Percentiles rank a stretch among this genome's conserved stretches.
phyloP scores from a whole-genome alignment of 352 stramenopile genomes.

The Chrysophaeum taylorii region DNA sequence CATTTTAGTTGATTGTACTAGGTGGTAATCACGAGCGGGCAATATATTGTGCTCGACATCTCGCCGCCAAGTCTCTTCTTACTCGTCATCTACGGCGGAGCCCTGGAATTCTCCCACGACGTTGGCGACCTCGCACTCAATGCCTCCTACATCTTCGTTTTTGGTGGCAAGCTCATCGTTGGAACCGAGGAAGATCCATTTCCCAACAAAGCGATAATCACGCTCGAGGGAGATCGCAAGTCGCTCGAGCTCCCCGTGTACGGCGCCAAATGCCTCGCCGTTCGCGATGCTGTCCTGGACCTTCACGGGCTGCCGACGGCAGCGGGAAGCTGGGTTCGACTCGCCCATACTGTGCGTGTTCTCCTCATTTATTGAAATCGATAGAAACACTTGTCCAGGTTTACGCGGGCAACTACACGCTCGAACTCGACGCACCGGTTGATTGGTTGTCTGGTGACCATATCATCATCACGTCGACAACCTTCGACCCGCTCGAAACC shows the following conservation, averaged over 20 bases:
- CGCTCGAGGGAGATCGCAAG: constrained; percentile 25
- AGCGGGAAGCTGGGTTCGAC: constrained; percentile 34
- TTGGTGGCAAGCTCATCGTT: constrained; percentile 32
- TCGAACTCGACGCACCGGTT: constrained; percentile 28
- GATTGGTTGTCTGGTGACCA: constrained; percentile 39
- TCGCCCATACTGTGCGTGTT: constrained; percentile 27
- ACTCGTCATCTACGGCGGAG: constrained; percentile 20
- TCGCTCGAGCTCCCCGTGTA: constrained; percentile 25
- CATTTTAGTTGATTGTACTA: too few relatives aligned
- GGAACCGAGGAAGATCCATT: constrained; percentile 33
- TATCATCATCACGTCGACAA: constrained; percentile 43
- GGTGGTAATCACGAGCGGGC: constrained; percentile 18
- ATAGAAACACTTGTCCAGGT: too few relatives aligned
- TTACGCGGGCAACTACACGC: constrained; percentile 23
- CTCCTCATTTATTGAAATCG: too few relatives aligned
- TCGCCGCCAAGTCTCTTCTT: constrained; percentile 16
- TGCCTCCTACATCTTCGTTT: constrained; percentile 22
- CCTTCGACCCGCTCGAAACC: constrained; percentile 43
- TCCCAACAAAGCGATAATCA: constrained; percentile 34
- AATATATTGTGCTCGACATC: constrained; percentile 25
- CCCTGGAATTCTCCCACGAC: constrained; percentile 21
- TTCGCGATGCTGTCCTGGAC: constrained; percentile 32
- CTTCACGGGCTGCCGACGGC: constrained; percentile 28
- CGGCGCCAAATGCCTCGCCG: constrained; percentile 36
- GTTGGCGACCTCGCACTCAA: constrained; percentile 22